phyloP scores from a whole-genome alignment of 768 basidiomycete genomes.

The Pleurotus giganteus region DNA sequence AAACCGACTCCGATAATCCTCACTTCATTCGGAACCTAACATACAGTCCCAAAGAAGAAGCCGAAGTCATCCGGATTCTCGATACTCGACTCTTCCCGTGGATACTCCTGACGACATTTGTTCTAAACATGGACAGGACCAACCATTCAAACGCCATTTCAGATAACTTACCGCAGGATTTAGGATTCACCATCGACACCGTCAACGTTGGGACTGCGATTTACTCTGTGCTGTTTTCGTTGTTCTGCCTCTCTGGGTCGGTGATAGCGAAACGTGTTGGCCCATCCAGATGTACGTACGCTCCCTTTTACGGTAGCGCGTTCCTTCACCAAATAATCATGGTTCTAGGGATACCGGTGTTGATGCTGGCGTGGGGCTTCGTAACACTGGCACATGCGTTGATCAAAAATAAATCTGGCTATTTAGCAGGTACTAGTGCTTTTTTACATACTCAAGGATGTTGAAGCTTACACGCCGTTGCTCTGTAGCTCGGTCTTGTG shows the following conservation, averaged over 20 bases:
- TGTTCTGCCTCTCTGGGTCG: conserved; percentile 34
- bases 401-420: conserved; percentile 33
- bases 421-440: conserved; percentile 26
- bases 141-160: conserved; percentile 41
- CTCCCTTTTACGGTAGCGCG: not conserved
- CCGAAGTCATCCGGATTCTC: conserved; percentile 25
- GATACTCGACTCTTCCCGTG: conserved; percentile 27
- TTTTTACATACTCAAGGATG: not conserved
- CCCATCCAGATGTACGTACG: conserved; percentile 30
- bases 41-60: conserved; percentile 32
- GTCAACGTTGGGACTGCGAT: conserved; percentile 37
- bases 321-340: not conserved
- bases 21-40: conserved; percentile 25
- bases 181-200: conserved; percentile 37
- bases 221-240: conserved; percentile 33
- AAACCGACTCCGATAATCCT: conserved; percentile 17
- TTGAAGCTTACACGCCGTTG: not conserved
- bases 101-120: conserved; percentile 32
- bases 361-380: conserved; percentile 40
- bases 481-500: conserved; percentile 30
- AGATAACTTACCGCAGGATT: conserved; percentile 34
- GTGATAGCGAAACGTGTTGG: conserved; percentile 37
- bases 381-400: conserved; percentile 35
- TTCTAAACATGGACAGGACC: conserved; percentile 40
- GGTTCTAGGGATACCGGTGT: conserved; percentile 31